Evolutionary conservation across 208 protist genomes (phyloP).

Genomic region (Angomonas ambiguus): DNA sequence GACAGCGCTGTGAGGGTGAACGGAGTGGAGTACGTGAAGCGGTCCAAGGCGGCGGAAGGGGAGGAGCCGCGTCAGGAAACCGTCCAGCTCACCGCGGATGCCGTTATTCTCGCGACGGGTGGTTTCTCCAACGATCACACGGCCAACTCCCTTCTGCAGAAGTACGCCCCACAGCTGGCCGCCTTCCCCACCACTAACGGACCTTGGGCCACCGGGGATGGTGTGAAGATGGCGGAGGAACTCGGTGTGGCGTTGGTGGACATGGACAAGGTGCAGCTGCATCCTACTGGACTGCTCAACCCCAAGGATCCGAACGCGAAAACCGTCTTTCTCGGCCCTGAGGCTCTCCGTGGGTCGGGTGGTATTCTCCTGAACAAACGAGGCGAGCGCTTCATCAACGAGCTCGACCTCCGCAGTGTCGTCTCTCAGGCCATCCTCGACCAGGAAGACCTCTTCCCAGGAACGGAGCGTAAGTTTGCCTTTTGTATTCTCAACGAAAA

Average conservation of each 20-base stretch:
- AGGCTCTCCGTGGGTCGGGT: slow-evolving; percentile 93
- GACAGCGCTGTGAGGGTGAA: slow-evolving; percentile 25
- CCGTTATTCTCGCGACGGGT: slow-evolving; percentile 87
- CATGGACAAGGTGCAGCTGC: slow-evolving; percentile 93
- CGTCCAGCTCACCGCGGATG: slow-evolving; percentile 22
- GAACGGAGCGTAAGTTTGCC: slow-evolving; percentile 43
- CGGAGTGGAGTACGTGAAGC: background rate
- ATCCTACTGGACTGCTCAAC: slow-evolving; percentile 95
- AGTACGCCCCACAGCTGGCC: slow-evolving; percentile 72
- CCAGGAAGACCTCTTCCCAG: slow-evolving; percentile 47
- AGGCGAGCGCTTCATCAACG: slow-evolving; percentile 92
- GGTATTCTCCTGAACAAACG: slow-evolving; percentile 90
- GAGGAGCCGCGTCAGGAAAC: background rate
- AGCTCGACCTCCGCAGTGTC: slow-evolving; percentile 92
- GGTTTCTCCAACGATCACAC: slow-evolving; percentile 75
- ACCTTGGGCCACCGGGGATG: slow-evolving; percentile 71
- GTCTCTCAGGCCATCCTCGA: slow-evolving; percentile 83
- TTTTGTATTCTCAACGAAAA: slow-evolving; percentile 79
- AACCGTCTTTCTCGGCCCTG: slow-evolving; percentile 93
- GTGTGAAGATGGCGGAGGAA: slow-evolving; percentile 58
- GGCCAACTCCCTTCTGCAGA: slow-evolving; percentile 53
- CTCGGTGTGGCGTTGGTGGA: slow-evolving; percentile 72
- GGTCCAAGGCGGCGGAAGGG: background rate
- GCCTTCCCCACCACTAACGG: slow-evolving; percentile 91
- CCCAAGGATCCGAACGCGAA: slow-evolving; percentile 71